Evolutionary conservation across 176 grass and related monocot species (phyloP).

Genomic region (Poa pratensis): DNA sequence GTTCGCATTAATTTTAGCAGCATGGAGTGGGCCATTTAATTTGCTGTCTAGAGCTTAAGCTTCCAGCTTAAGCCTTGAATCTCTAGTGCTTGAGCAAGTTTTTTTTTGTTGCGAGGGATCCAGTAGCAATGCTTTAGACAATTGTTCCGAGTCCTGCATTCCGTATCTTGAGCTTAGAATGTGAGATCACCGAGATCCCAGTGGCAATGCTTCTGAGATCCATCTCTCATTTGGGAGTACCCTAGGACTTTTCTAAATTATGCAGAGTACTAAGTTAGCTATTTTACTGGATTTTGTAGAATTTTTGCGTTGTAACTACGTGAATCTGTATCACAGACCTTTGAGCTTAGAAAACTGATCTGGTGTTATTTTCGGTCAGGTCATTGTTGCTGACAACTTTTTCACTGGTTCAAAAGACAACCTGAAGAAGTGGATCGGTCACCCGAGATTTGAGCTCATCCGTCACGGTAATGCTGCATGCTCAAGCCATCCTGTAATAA

Average conservation of each 20-base stretch:
- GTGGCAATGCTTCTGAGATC: conserved; percentile 30
- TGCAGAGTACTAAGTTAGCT: background rate
- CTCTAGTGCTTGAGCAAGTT: background rate
- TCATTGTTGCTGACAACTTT: conserved; percentile 95
- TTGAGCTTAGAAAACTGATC: conserved; percentile 15
- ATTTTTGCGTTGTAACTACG: background rate
- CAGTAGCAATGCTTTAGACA: background rate
- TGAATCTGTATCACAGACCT: background rate
- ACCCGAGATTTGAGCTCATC: conserved; percentile 99
- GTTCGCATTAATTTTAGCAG: conserved; percentile 20
- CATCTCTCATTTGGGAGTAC: background rate
- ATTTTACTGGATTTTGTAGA: background rate
- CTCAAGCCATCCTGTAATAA: background rate
- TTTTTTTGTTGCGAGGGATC: conserved; percentile 9
- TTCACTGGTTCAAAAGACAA: conserved; percentile 99
- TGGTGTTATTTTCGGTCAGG: conserved; percentile 46
- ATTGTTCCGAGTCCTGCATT: background rate
- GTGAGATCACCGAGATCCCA: conserved; percentile 33
- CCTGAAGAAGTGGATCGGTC: conserved; percentile 97
- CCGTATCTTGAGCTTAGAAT: background rate
- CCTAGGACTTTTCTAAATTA: background rate
- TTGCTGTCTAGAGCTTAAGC: conserved; percentile 23
- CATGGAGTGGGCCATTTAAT: conserved; percentile 16
- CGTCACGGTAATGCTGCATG: conserved; percentile 78
- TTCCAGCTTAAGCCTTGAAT: conserved; percentile 20